Base-by-base conservation (phyloP, 176 grass and related monocot genomes). In the Raddia guianensis region DNA sequence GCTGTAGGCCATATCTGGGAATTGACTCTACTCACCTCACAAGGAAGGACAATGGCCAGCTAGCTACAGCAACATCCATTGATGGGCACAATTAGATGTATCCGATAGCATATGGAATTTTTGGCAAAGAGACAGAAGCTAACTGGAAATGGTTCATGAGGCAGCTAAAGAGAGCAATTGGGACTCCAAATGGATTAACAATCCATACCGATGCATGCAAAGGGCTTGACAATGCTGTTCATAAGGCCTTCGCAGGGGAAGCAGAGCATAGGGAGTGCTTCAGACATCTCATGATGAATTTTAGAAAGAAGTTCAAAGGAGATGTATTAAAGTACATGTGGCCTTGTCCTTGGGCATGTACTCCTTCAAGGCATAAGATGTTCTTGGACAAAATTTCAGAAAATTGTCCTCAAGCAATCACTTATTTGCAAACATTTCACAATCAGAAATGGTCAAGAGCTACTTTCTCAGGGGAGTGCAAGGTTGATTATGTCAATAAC, bases 311-410 rank as follows among this genome's bases (percentile, higher is more conserved):
- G 3, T 83, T 50, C 9, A 51, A 16, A 8, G 58, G 81, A 44
- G 70, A 83, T 44, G 57, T 83, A 13, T 9, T 83, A 48, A 74
- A 18, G 5, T 57, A 75, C 18, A 84, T 84, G 81, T 84, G 81
- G 59, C 71, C 81, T 44, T 58, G n/a, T 15, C 58, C 58, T 10
- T 63, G n/a, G 81, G 70, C 70, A 32, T 83, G 58, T 48, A 75
- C 32, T 52, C 0, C 6, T 3, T 3, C 18, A 2, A 82, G 67
- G 78, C 15, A 70, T 12, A 16, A 48, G 20, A 4, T 9, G 12
- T 5, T 48, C 5, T n/a, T n/a, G n/a, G n/a, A n/a, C n/a, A n/a
- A 69, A 69, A 69, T 13, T 48, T 18, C 44, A 12, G n/a, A 2
- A 48, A 1, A 18, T 21, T 20, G 5, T 69, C 66, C 66, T 19